phyloP scores from a whole-genome alignment of 148 eudicot genomes.

The Rheum nobile region DNA sequence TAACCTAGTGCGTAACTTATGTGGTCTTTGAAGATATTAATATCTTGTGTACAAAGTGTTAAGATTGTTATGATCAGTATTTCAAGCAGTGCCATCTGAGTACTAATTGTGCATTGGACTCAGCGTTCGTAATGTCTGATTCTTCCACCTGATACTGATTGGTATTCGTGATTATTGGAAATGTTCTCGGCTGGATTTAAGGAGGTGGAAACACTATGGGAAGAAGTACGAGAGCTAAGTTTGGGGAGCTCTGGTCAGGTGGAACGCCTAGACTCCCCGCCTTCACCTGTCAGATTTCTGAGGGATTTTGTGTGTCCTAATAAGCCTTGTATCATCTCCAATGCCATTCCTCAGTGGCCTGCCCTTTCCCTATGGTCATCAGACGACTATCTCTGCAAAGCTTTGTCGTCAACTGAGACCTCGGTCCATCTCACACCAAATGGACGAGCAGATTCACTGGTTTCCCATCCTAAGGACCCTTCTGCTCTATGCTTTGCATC shows the following conservation, averaged over 20 bases:
- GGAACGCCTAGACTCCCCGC: conserved; percentile 54
- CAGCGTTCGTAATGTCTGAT: background rate
- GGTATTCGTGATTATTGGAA: background rate
- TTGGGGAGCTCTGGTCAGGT: conserved; percentile 47
- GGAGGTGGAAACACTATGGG: conserved; percentile 49
- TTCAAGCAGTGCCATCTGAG: background rate
- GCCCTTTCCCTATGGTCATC: conserved; percentile 74
- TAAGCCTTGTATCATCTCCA: conserved; percentile 84
- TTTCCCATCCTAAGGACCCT: conserved; percentile 35
- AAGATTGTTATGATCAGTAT: background rate
- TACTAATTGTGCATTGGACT: background rate
- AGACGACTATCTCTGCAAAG: conserved; percentile 35
- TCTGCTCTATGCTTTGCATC: conserved; percentile 71
- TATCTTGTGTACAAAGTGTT: background rate
- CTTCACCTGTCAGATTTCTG: conserved; percentile 68
- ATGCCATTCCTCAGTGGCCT: conserved; percentile 71
- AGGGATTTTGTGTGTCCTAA: conserved; percentile 66
- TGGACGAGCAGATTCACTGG: conserved; percentile 74
- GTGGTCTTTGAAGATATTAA: background rate
- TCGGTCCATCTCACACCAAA: conserved; percentile 89
- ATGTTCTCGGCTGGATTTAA: conserved; percentile 17
- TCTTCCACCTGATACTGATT: background rate
- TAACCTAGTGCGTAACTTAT: background rate
- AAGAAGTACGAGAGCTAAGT: conserved; percentile 70
- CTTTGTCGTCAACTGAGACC: conserved; percentile 44